phyloP scores from a whole-genome alignment of 768 basidiomycete species.

The Termitomyces sp. region DNA sequence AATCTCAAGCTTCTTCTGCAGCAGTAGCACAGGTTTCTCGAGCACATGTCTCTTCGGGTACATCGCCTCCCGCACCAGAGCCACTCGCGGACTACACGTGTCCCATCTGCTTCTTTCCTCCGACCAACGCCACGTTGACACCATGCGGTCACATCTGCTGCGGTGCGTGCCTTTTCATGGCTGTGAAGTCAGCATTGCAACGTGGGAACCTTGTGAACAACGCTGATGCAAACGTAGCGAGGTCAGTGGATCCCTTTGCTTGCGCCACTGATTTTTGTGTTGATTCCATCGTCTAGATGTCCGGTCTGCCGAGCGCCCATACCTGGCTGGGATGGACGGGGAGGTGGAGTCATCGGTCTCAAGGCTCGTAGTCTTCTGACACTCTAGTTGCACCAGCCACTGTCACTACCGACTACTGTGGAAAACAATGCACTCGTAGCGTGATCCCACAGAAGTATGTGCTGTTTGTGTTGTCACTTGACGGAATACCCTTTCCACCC shows the following conservation, averaged over 20 bases:
- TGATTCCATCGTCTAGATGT: slow-evolving; percentile 35
- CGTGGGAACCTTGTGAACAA: slow-evolving; percentile 30
- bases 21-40: slow-evolving; percentile 7
- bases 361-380: slow-evolving; percentile 38
- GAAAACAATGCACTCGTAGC: not conserved
- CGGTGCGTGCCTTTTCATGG: slow-evolving; percentile 69
- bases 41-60: slow-evolving; percentile 6
- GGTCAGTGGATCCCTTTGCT: slow-evolving; percentile 21
- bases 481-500: not conserved
- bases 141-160: slow-evolving; percentile 81
- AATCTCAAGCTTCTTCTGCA: not conserved
- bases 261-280: not conserved
- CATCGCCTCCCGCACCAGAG: slow-evolving; percentile 19
- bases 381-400: not conserved
- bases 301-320: slow-evolving; percentile 68
- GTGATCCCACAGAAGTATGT: not conserved
- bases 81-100: slow-evolving; percentile 63
- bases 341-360: slow-evolving; percentile 63
- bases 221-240: slow-evolving; percentile 28
- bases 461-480: not conserved
- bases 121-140: slow-evolving; percentile 70
- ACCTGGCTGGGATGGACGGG: slow-evolving; percentile 66
- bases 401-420: not conserved
- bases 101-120: slow-evolving; percentile 76
- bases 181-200: slow-evolving; percentile 58